Base-by-base conservation (phyloP, 108 stramenopile species). In the Chaetoceros muelleri region DNA sequence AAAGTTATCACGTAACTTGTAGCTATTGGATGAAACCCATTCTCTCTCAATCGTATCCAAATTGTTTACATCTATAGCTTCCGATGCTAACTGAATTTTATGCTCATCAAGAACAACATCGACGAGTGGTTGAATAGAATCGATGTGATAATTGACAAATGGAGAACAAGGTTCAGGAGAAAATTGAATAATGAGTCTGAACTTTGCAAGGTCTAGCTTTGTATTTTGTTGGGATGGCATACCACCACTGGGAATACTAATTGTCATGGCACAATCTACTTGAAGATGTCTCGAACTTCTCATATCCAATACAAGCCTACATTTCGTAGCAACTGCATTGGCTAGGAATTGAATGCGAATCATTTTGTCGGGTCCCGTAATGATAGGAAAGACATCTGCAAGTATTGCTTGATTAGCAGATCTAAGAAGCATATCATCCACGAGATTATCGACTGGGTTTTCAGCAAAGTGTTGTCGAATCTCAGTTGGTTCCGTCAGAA, bases 401-500 rank as follows among this genome's bases (percentile, higher is more conserved):
- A 90, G 57, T 44, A 90, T 57, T 20, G 84, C 84, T 54, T 90
- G 89, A 61, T 90, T 90, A 25, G 89, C 73, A 28, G 80, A 72
- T 45, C 85, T 78, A 23, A 73, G 28, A 27, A 68, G 49, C 13
- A 73, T 49, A 57, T 71, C 57, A 63, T 58, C 10, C 72, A 51
- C 53, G 62, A 69, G 52, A 62, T 64, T 61, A 7, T 48, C 47
- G 62, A 62, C 24, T 53, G 46, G 10, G 28, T 66, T 70, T 18
- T 56, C 52, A 44, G 54, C 58, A 71, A 64, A 62, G 48, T 64
- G 69, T 59, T 60, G 20, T 64, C 67, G 46, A 53, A 67, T 70
- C 48, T 64, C 52, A 59, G 26, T 64, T 79, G 51, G 66, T 76
- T 52, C 20, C 51, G 24, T 69, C 55, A 51, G 79, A 48, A 66